These are phyloP conservation scores for Leccinum disarticulatum DNA, from an alignment of 768 basidiomycete genomes.

Conservation along the genomic window DNA sequence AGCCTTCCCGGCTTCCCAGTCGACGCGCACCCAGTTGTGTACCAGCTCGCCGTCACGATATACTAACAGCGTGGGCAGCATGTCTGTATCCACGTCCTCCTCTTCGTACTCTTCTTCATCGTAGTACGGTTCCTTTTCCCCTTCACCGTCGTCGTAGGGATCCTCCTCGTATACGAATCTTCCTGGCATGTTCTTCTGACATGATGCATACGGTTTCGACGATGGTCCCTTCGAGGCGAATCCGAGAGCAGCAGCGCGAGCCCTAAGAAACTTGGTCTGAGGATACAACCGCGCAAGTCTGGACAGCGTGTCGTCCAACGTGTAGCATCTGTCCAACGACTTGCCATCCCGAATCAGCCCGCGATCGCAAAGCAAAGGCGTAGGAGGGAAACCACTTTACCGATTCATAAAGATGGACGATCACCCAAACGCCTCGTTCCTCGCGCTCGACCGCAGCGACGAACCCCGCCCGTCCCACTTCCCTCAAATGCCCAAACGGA, in stretches of 20 bases:
- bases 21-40: constrained; percentile 86
- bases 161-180: constrained; percentile 43
- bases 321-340: constrained; percentile 75
- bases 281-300: constrained; percentile 68
- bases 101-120: constrained; percentile 51
- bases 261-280: constrained; percentile 78
- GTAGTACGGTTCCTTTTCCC: constrained; percentile 30
- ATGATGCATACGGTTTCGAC: constrained; percentile 9
- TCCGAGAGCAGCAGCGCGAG: constrained; percentile 72
- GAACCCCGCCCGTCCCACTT: constrained; percentile 74
- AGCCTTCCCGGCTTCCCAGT: constrained; percentile 89
- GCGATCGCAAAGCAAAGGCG: neutral
- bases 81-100: constrained; percentile 70
- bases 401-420: constrained; percentile 83
- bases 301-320: constrained; percentile 65
- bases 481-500: constrained; percentile 74
- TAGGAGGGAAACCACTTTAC: constrained; percentile 42
- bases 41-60: constrained; percentile 81
- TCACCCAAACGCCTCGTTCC: constrained; percentile 69
- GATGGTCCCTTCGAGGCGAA: constrained; percentile 50
- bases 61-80: constrained; percentile 76
- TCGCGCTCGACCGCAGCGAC: constrained; percentile 75
- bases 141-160: constrained; percentile 40
- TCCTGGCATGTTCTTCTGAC: constrained; percentile 24
- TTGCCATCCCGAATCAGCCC: constrained; percentile 27